Evolutionary conservation across 2,329 filamentous ascomycete genomes (phyloP), one percentile per base, ranked within the genome.

Genomic region (Aspergillus hortae): DNA sequence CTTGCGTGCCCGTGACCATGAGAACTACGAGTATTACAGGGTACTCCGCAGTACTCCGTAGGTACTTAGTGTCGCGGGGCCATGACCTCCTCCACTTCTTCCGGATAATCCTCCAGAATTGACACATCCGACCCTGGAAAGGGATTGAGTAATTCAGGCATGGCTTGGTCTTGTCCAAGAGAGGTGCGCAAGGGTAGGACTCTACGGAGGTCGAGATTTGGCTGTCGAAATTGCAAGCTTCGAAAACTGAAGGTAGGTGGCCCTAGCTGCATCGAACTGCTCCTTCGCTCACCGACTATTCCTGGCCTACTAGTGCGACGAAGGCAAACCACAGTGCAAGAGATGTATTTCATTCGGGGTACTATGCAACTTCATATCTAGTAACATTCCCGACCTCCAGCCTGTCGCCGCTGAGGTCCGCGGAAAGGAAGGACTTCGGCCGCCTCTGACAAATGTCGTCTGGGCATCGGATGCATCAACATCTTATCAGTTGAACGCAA

Each of bases 201-300:
- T 44, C 21, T 1, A 35, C 59, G 65, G 30, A 72, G 75, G 51
- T 79, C 77, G 14, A 71, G 75, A 61, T 69, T 66, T 53, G 77
- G 78, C 32, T 80, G 78, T 48, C 72, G 74, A 10, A 80, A 80
- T 57, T 80, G 78, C 64, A 80, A 80, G 60, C 69, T 80, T 4
- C 60, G 78, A 53, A 78, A 78, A 56, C 54, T 80, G 49, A 80
- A 79, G 68, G 77, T 77, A 21, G 2, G 63, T 53, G 12, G n/a
- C 17, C 5, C 12, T 45, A 19, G 15, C 17, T 46, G 44, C 11
- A 9, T 15, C 11, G 32, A 11, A 27, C 27, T 33, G 19, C 32
- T 46, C 15, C 44, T 44, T 52, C n/a, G 41, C 54, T 60, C 25
- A 61, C 10, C 4, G 3, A 19, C 48, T 42, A 4, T 15, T 23